Evolutionary conservation across 495 filamentous ascomycete species (phyloP).

Genomic region (Aspergillus nanangensis): DNA sequence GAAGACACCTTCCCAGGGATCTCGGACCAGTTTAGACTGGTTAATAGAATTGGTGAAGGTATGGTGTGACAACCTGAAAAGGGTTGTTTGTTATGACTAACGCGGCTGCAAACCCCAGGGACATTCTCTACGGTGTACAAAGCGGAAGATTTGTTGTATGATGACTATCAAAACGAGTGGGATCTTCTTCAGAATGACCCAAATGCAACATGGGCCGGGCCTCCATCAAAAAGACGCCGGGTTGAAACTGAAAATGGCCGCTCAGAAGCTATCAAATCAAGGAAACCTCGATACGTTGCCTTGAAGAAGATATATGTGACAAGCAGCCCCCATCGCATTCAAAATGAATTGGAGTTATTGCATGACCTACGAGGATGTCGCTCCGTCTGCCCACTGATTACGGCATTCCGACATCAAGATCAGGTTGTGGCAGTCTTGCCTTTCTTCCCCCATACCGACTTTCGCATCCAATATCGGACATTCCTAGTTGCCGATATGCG

Average conservation of each 20-base stretch:
- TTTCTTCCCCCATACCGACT: slow-evolving; percentile 93
- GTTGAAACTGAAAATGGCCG: slow-evolving; percentile 25
- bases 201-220: slow-evolving; percentile 57
- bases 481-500: slow-evolving; percentile 81
- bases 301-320: slow-evolving; percentile 99
- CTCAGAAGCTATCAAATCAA: slow-evolving; percentile 22
- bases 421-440: slow-evolving; percentile 94
- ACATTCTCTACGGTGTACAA: slow-evolving; percentile 99
- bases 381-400: slow-evolving; percentile 91
- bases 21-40: slow-evolving; percentile 74
- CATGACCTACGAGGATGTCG: slow-evolving; percentile 78
- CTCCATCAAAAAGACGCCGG: slow-evolving; percentile 49
- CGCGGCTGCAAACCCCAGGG: slow-evolving; percentile 40
- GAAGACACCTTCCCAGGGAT: slow-evolving; percentile 81
- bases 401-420: slow-evolving; percentile 87
- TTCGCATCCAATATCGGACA: slow-evolving; percentile 87
- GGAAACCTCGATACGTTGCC: slow-evolving; percentile 73
- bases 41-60: slow-evolving; percentile 98
- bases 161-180: slow-evolving; percentile 82
- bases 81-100: slow-evolving; percentile 7
- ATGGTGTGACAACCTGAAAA: slow-evolving; percentile 10
- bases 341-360: slow-evolving; percentile 96
- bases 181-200: slow-evolving; percentile 59
- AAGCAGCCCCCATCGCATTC: slow-evolving; percentile 83
- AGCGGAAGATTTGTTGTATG: slow-evolving; percentile 89